Evolutionary conservation across 257 asterid genomes (phyloP).

Genomic region (Solanum pinnatisectum): DNA sequence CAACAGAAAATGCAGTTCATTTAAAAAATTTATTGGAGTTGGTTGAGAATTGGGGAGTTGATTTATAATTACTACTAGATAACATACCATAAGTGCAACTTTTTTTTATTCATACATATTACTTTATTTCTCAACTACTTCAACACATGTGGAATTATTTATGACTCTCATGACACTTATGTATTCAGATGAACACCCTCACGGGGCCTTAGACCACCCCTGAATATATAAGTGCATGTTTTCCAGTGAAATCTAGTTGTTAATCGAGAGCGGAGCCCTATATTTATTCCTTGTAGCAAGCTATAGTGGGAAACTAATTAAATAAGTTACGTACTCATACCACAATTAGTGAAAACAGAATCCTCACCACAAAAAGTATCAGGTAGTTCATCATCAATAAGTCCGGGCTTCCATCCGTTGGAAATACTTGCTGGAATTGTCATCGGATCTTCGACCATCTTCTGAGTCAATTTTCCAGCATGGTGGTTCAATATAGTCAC

Average conservation of each 20-base stretch:
- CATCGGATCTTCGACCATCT: constrained; percentile 65
- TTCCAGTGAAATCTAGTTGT: not conserved
- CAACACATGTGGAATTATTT: not conserved
- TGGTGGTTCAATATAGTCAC: constrained; percentile 65
- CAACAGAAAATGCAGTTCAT: not conserved
- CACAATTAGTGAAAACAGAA: not conserved
- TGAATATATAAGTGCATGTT: not conserved
- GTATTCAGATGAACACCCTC: not conserved
- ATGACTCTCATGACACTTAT: not conserved
- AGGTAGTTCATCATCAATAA: constrained; percentile 60
- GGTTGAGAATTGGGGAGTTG: not conserved
- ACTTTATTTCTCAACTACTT: not conserved
- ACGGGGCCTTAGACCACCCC: not conserved
- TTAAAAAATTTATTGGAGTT: not conserved
- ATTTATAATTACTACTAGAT: not conserved
- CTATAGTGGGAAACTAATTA: not conserved
- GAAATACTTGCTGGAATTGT: constrained; percentile 54
- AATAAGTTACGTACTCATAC: not conserved
- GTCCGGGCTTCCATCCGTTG: constrained; percentile 65
- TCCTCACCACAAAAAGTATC: constrained; percentile 73
- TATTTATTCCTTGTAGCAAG: not conserved
- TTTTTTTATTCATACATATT: not conserved
- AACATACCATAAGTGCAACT: not conserved
- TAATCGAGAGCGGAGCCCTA: not conserved
- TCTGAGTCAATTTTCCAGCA: constrained; percentile 30